Base-by-base conservation (phyloP, 371 early-diverging fungal species). In the Batkoa obscura region DNA sequence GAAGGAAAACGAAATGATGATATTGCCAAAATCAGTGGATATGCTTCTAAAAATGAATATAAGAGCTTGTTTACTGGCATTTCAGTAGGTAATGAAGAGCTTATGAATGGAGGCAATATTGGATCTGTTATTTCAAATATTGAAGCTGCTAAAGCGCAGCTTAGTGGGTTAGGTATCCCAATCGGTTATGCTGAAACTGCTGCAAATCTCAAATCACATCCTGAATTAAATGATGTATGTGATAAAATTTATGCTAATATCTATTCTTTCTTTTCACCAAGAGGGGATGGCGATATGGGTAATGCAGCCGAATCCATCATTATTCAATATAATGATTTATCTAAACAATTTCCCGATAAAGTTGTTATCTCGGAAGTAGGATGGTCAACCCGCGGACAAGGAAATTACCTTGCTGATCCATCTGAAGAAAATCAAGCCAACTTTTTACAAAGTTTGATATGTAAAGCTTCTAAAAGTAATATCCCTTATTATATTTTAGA, bases 51-150 rank as follows among this genome's bases (percentile, higher is more conserved):
- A 2, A 43, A 55, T 34, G 13, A 12, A 2, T 33, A 38, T 32
- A 41, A 43, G 13, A 6, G 10, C 6, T 2, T 17, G n/a, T 23
- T 55, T 31, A 12, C 15, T 3, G 23, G 55, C 34, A 34, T 55
- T n/a, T 13, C 43, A 2, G 43, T 55, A 13, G 55, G 55, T 33
- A 55, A 55, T 31, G 55, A 55, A 55, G 55, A 55, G 8, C 9
- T 55, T 3, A 9, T 15, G 6, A 55, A 55, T 30, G 55, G 55
- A 17, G 0, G 5, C 5, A 8, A 42, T 13, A 43, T 43, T 43
- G 17, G 31, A 30, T 12, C 15, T 15, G 15, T 55, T 5, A 55
- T 55, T 43, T n/a, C n/a, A 32, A 3, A 23, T 10, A 3, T 4
- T 12, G 55, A 30, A 8, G 23, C 13, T 6, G 2, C 17, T 33